Base-by-base conservation (phyloP, 2,329 filamentous ascomycete genomes). In the Penicillium sp. region DNA sequence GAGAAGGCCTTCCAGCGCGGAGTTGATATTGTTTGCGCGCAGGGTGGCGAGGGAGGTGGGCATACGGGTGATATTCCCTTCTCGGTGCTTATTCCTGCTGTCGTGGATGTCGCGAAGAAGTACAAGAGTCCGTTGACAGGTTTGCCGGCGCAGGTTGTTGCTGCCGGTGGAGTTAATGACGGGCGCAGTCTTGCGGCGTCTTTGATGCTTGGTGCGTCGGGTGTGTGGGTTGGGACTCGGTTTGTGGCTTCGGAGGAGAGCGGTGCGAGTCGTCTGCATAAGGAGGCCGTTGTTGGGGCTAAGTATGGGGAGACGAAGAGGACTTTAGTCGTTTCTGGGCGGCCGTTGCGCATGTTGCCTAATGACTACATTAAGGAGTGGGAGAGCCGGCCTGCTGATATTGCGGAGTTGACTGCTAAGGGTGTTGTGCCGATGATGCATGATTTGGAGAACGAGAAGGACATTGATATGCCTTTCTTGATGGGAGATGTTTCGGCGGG, bases 401-500 rank as follows among this genome's bases (percentile, higher is more conserved):
- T 97, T 68, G 86, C 83, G 76, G 83, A 85, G 73, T 78, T 97
- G 71, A 93, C 89, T 33, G 86, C 88, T 35, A 79, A 82, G 64
- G 93, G 93, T 0, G 77, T 96, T 29, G 88, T 96, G 59, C 93
- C 93, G 1, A 80, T 97, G 61, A 85, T 89, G 76, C 82, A 90
- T 70, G 93, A 98, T 71, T 80, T 96, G 68, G 90, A 96, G 49
- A 82, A 91, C 54, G 90, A 89, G 1, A 88, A 87, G 54, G 91
- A 96, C 42, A 79, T 96, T 13, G 93, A 97, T 69, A 80, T 90
- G 55, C 93, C 93, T 13, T 92, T 93, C 75, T 72, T 97, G 69
- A 97, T 97, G 93, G 93, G 93, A 1, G 91, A 96, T 78, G 93
- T 97, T 9, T 90, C 91, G 1, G 93, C 90, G 1, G 83, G 87